Conservation (phyloP, 257 asterid species). For the Gynochthodes officinalis region DNA sequence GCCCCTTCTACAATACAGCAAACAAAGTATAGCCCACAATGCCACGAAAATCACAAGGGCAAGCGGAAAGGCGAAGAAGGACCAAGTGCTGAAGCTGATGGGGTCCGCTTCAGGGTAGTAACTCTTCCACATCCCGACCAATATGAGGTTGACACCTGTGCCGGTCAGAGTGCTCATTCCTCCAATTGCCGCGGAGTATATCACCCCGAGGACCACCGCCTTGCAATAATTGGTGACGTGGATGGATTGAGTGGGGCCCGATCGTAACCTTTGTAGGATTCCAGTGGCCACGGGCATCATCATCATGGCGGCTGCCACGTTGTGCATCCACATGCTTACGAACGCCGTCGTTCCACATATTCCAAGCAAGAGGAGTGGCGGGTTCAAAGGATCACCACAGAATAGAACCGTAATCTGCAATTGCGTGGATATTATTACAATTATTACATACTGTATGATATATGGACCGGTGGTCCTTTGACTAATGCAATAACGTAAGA, state of each 20-base stretch:
- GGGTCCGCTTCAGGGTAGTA: conserved; percentile 71
- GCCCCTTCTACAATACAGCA: conserved; percentile 45
- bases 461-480: too few relatives aligned
- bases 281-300: conserved; percentile 99
- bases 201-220: conserved; percentile 84
- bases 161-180: conserved; percentile 96
- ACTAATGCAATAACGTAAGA: too few relatives aligned
- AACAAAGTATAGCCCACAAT: conserved; percentile 71
- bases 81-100: conserved; percentile 84
- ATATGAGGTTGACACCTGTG: conserved; percentile 87
- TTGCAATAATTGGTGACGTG: conserved; percentile 60
- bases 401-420: conserved; percentile 69
- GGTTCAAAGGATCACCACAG: conserved; percentile 83
- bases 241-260: conserved; percentile 37
- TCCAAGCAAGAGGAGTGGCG: conserved; percentile 72
- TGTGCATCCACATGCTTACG: conserved; percentile 99
- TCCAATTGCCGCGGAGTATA: conserved; percentile 71
- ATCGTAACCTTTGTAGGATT: conserved; percentile 55
- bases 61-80: conserved; percentile 69
- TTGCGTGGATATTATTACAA: too few relatives aligned
- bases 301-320: conserved; percentile 90
- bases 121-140: conserved; percentile 97
- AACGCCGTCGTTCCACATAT: conserved; percentile 84
- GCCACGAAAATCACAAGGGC: conserved; percentile 53
- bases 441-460: too few relatives aligned